A percentile compares a stretch with the other conserved stretches of the same genome.
Evolutionary conservation across 2,329 filamentous ascomycete genomes (phyloP).

Genomic region (Penicillium sp.): DNA sequence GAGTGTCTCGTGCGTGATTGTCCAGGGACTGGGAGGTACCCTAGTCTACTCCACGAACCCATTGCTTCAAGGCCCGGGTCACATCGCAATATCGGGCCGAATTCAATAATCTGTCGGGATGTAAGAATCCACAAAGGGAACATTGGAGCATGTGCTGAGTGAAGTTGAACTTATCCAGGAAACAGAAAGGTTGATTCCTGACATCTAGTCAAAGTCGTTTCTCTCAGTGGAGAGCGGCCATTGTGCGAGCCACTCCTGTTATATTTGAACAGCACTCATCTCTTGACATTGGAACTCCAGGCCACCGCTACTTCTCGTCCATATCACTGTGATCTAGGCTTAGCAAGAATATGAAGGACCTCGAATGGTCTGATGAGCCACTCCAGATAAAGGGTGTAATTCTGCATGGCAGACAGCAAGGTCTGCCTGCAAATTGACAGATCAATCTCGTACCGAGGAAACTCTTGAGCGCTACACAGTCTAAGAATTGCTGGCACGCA

Average conservation of each 20-base stretch:
- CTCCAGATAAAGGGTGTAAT: neutral
- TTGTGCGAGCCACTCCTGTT: too few species aligned
- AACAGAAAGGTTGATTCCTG: too few species aligned
- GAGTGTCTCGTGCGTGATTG: neutral
- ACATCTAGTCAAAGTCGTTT: too few species aligned
- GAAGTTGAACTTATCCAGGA: neutral
- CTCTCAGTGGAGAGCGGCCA: too few species aligned
- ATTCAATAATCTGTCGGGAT: neutral
- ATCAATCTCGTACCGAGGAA: neutral
- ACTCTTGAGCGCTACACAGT: neutral
- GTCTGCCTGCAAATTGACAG: neutral
- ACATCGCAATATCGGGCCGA: neutral
- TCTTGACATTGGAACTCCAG: neutral
- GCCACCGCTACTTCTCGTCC: neutral
- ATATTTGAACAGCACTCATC: too few species aligned
- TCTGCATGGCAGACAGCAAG: neutral
- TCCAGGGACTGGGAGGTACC: neutral
- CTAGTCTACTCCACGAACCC: neutral
- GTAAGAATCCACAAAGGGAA: neutral
- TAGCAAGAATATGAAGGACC: neutral
- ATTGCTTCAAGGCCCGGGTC: neutral
- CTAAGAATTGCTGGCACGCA: neutral
- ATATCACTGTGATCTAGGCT: too few species aligned
- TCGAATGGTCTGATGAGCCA: neutral
- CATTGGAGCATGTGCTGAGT: neutral